These are phyloP conservation scores for Suhomyces maxii DNA, from an alignment of 1,139 yeast species.

Conservation along the genomic window DNA sequence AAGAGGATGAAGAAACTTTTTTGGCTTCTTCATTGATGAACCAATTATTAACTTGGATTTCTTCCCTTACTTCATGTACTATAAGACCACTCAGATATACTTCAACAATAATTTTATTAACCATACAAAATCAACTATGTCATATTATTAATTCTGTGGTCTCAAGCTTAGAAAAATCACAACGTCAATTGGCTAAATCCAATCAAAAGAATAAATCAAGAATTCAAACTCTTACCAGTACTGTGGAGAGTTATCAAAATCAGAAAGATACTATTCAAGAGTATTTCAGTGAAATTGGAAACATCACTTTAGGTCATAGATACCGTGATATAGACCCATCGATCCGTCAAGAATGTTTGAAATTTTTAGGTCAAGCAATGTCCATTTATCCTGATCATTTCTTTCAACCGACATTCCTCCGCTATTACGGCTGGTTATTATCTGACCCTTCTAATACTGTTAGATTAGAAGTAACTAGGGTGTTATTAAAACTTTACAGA, in stretches of 20 bases:
- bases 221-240: slow-evolving; percentile 45
- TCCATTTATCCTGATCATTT: slow-evolving; percentile 67
- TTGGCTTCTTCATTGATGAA: slow-evolving; percentile 49
- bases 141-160: slow-evolving; percentile 46
- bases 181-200: slow-evolving; percentile 40
- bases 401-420: slow-evolving; percentile 65
- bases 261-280: slow-evolving; percentile 56
- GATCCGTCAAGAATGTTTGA: slow-evolving; percentile 70
- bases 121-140: slow-evolving; percentile 62
- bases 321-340: slow-evolving; percentile 77
- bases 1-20: slow-evolving; percentile 19
- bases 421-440: slow-evolving; percentile 82
- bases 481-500: slow-evolving; percentile 53
- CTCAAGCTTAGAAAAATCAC: slow-evolving; percentile 43
- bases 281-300: slow-evolving; percentile 64
- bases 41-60: slow-evolving; percentile 71
- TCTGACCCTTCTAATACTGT: slow-evolving; percentile 67
- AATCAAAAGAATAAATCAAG: slow-evolving; percentile 28
- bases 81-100: slow-evolving; percentile 72
- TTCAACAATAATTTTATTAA: slow-evolving; percentile 59
- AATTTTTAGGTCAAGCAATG: slow-evolving; percentile 67
- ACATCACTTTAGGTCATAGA: slow-evolving; percentile 70
- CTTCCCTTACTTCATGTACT: slow-evolving; percentile 67
- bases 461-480: slow-evolving; percentile 62
- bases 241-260: slow-evolving; percentile 47